Percentiles rank a stretch among this genome's conserved stretches.
Evolutionary conservation across 768 basidiomycete species (phyloP).

Genomic region (Gyrodon lividus): DNA sequence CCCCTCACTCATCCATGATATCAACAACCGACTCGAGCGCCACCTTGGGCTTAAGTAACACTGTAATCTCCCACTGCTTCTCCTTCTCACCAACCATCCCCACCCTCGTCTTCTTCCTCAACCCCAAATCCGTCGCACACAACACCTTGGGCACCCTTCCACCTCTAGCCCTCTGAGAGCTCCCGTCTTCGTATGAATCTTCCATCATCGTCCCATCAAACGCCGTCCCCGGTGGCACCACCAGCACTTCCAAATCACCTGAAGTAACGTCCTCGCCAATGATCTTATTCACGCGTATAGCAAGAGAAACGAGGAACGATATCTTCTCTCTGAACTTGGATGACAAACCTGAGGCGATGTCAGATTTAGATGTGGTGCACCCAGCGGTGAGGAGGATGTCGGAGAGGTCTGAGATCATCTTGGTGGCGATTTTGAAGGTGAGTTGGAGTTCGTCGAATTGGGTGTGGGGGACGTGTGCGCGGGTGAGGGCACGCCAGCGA

Average conservation of each 20-base stretch:
- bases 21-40: slow-evolving; percentile 38
- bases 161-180: slow-evolving; percentile 5
- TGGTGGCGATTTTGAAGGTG: slow-evolving; percentile 22
- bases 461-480: slow-evolving; percentile 26
- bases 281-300: slow-evolving; percentile 47
- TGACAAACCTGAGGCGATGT: slow-evolving; percentile 39
- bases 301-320: slow-evolving; percentile 40
- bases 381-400: slow-evolving; percentile 31
- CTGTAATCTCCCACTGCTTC: slow-evolving; percentile 30
- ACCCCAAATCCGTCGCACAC: slow-evolving; percentile 38
- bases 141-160: slow-evolving; percentile 22
- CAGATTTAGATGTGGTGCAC: slow-evolving; percentile 19
- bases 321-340: slow-evolving; percentile 46
- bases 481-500: slow-evolving; percentile 45
- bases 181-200: slow-evolving; percentile 32
- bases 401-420: slow-evolving; percentile 23
- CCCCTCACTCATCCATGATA: slow-evolving; percentile 31
- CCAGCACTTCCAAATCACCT: slow-evolving; percentile 32
- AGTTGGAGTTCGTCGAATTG: slow-evolving; percentile 23
- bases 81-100: slow-evolving; percentile 22
- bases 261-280: slow-evolving; percentile 31
- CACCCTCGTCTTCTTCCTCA: slow-evolving; percentile 30
- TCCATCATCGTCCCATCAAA: slow-evolving; percentile 31
- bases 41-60: slow-evolving; percentile 39
- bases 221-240: slow-evolving; percentile 20